phyloP scores from a whole-genome alignment of 1,284 basidiomycete species.

The Phellinidium pouzarii region DNA sequence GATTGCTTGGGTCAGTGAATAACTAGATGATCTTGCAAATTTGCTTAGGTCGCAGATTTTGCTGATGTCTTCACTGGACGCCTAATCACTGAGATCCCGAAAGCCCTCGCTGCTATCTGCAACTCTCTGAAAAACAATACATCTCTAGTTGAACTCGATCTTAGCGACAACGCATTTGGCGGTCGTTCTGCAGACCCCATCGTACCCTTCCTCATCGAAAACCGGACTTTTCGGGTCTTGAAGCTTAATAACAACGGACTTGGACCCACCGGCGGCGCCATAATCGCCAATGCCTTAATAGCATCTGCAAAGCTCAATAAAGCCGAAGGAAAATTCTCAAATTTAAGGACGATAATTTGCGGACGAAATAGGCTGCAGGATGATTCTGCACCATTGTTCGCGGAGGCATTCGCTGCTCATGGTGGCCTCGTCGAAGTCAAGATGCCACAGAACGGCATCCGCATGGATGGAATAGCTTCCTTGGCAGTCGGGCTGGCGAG shows the following conservation, averaged over 20 bases:
- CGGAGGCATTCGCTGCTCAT: slow-evolving; percentile 83
- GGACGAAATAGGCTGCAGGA: slow-evolving; percentile 94
- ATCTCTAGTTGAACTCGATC: slow-evolving; percentile 81
- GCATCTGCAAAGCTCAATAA: slow-evolving; percentile 71
- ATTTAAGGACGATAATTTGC: slow-evolving; percentile 81
- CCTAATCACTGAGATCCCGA: slow-evolving; percentile 92
- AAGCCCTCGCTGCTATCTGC: slow-evolving; percentile 84
- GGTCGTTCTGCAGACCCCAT: slow-evolving; percentile 94
- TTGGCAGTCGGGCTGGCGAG: slow-evolving; percentile 73
- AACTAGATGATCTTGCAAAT: neutral
- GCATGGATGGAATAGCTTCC: slow-evolving; percentile 87
- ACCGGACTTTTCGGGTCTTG: slow-evolving; percentile 75
- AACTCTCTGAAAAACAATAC: slow-evolving; percentile 78
- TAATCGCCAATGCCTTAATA: slow-evolving; percentile 81
- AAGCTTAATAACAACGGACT: slow-evolving; percentile 97
- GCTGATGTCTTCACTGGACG: slow-evolving; percentile 98
- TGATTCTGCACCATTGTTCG: slow-evolving; percentile 81
- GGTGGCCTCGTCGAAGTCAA: slow-evolving; percentile 77
- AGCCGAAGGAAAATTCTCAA: slow-evolving; percentile 59
- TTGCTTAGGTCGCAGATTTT: slow-evolving; percentile 82
- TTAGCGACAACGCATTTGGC: slow-evolving; percentile 96
- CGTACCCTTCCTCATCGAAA: slow-evolving; percentile 81
- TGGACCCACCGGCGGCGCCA: slow-evolving; percentile 84
- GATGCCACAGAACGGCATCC: slow-evolving; percentile 96
- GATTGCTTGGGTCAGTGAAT: neutral